Evolutionary conservation across 768 basidiomycete genomes (phyloP).

Genomic region (Symmetrospora coprosmae): DNA sequence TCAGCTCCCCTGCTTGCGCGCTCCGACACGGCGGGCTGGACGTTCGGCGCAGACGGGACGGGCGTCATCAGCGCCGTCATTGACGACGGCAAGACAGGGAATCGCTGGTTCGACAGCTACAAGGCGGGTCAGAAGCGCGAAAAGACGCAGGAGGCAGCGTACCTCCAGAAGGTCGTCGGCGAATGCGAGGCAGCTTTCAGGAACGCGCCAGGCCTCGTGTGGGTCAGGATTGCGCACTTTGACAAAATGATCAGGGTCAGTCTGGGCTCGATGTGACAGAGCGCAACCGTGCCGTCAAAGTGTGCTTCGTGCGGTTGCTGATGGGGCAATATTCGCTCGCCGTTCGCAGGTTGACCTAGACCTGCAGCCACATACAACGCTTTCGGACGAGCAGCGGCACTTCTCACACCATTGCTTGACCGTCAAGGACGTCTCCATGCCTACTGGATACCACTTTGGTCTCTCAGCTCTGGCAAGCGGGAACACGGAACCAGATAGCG

Average conservation of each 20-base stretch:
- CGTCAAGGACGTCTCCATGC: slow-evolving; percentile 26
- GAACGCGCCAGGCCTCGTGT: slow-evolving; percentile 31
- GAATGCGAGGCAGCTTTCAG: slow-evolving; percentile 33
- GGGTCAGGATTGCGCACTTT: slow-evolving; percentile 30
- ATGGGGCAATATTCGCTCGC: not conserved
- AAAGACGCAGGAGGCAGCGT: slow-evolving; percentile 28
- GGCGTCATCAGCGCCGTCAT: slow-evolving; percentile 30
- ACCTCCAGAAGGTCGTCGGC: slow-evolving; percentile 26
- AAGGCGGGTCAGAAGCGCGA: not conserved
- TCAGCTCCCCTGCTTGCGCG: slow-evolving; percentile 25
- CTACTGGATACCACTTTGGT: slow-evolving; percentile 25
- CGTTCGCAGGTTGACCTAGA: slow-evolving; percentile 29
- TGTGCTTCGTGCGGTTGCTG: not conserved
- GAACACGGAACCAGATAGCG: slow-evolving; percentile 30
- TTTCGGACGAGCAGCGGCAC: slow-evolving; percentile 28
- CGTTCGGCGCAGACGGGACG: slow-evolving; percentile 19
- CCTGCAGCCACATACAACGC: slow-evolving; percentile 31
- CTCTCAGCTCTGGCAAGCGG: slow-evolving; percentile 29
- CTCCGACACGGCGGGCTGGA: slow-evolving; percentile 21
- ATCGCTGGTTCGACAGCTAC: slow-evolving; percentile 26
- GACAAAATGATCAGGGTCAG: slow-evolving; percentile 26
- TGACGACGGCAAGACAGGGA: slow-evolving; percentile 29
- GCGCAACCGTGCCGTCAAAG: too few species aligned
- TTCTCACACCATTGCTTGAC: slow-evolving; percentile 31
- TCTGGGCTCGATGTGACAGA: too few species aligned